Base-by-base conservation (phyloP, 495 filamentous ascomycete species). In the Aspergillus ellipticus region DNA sequence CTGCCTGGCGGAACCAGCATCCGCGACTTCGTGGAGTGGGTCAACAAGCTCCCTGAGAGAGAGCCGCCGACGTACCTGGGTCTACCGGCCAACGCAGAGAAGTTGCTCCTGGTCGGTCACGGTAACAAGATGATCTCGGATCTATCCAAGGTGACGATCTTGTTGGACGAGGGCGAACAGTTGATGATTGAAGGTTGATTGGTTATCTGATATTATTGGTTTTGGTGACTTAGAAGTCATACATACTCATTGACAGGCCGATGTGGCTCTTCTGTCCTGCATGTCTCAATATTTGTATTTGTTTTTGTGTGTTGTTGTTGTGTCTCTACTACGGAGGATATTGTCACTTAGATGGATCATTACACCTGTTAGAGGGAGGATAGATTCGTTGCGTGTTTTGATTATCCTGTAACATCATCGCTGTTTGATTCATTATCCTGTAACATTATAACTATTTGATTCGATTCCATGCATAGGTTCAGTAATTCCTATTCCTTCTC, bases 61-160 rank as follows among this genome's bases (percentile, higher is more conserved):
- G 94, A 99, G 67, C 94, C 94, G 42, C 94, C 94, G 0, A 96
- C 92, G 6, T 99, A 96, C 67, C 77, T 99, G n/a, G 95, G 94
- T 22, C 71, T 99, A 55, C 95, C 94, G 35, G 89, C 92, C 20
- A 96, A 97, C 66, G 95, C 94, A 46, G 94, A 99, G 83, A 97
- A 97, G 74, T 64, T 99, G 68, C 70, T 99, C 64, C 72, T 99
- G 42, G 90, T 97, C 31, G 92, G 90, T 13, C 86, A 96, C 66
- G 94, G 93, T 39, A 81, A 79, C 59, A 89, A 87, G 65, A 84
- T 96, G 84, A 86, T 97, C 60, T 79, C 79, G 57, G 92, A 97
- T 74, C 61, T 97, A 67, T 84, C 83, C 59, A 86, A 85, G 64
- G 85, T 98, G 43, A 88, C 88, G 55, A 86, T 85, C 56, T 76